Conservation (phyloP, 1,139 yeast genomes). For the Suhomyces bolitotheri region DNA sequence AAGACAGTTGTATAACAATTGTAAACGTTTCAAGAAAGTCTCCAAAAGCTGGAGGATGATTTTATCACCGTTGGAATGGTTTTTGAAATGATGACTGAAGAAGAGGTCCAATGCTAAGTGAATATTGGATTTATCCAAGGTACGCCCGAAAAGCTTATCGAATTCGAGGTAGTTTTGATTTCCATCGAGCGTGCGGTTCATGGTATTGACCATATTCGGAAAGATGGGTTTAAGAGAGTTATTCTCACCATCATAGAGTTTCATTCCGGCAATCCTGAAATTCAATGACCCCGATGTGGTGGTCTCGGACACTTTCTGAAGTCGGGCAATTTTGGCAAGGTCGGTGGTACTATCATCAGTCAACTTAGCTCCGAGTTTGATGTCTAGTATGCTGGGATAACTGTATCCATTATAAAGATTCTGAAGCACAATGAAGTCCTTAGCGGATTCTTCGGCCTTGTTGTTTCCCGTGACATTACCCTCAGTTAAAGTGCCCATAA, state of each 20-base stretch:
- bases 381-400: constrained; percentile 75
- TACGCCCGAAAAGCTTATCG: constrained; percentile 73
- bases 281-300: constrained; percentile 82
- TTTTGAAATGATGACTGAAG: constrained; percentile 36
- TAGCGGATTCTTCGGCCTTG: constrained; percentile 1
- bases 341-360: constrained; percentile 61
- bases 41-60: constrained; percentile 22
- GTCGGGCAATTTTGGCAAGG: constrained; percentile 59
- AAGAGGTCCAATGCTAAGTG: constrained; percentile 52
- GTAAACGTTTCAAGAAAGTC: constrained; percentile 57
- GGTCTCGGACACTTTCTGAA: constrained; percentile 58
- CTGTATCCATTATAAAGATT: constrained; percentile 63
- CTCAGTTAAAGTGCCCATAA: constrained; percentile 38
- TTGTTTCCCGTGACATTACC: neutral
- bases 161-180: constrained; percentile 47
- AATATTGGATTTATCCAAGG: constrained; percentile 46
- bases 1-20: constrained; percentile 63
- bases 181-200: constrained; percentile 16
- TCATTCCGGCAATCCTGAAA: constrained; percentile 89
- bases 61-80: constrained; percentile 16
- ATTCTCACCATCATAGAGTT: constrained; percentile 37
- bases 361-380: constrained; percentile 73
- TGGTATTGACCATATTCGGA: constrained; percentile 15
- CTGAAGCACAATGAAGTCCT: constrained; percentile 63
- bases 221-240: constrained; percentile 10